A percentile compares a stretch with the other conserved stretches of the same genome.
Evolutionary conservation across 2,329 filamentous ascomycete genomes (phyloP).

Genomic region (Trichoderma afroharzianum): DNA sequence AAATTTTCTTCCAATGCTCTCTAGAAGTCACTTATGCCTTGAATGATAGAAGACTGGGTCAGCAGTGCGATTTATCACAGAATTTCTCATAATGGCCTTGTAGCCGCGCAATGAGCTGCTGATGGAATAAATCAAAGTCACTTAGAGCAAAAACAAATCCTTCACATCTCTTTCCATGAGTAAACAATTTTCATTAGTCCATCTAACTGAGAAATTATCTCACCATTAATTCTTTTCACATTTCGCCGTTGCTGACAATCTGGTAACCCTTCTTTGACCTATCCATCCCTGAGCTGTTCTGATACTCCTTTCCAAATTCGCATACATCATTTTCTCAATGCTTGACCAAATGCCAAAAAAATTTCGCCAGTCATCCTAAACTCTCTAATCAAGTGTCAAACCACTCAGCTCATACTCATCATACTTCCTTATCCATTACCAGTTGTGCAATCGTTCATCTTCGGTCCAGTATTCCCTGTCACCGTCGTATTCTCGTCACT

Average conservation of each 20-base stretch:
- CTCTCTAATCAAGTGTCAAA: background rate
- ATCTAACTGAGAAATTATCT: background rate
- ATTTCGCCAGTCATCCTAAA: background rate
- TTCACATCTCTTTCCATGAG: background rate
- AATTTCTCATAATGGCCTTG: background rate
- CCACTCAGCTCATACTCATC: background rate
- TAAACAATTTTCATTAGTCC: background rate
- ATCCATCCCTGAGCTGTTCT: background rate
- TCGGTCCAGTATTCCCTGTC: background rate
- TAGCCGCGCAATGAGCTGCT: background rate
- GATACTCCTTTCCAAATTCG: background rate
- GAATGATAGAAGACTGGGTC: too few species aligned
- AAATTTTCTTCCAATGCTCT: too few species aligned
- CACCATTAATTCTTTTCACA: background rate
- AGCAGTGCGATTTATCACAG: too few species aligned
- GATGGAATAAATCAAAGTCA: background rate
- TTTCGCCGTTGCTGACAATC: background rate
- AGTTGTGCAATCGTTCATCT: background rate
- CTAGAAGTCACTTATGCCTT: too few species aligned
- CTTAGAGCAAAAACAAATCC: background rate
- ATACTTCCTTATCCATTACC: background rate
- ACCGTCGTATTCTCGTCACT: too few species aligned
- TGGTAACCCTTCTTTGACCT: background rate
- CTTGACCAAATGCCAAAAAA: background rate
- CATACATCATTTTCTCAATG: background rate